These are phyloP conservation scores for Phlebopus sp. DNA, from an alignment of 1,284 basidiomycete genomes.

Conservation along the genomic window DNA sequence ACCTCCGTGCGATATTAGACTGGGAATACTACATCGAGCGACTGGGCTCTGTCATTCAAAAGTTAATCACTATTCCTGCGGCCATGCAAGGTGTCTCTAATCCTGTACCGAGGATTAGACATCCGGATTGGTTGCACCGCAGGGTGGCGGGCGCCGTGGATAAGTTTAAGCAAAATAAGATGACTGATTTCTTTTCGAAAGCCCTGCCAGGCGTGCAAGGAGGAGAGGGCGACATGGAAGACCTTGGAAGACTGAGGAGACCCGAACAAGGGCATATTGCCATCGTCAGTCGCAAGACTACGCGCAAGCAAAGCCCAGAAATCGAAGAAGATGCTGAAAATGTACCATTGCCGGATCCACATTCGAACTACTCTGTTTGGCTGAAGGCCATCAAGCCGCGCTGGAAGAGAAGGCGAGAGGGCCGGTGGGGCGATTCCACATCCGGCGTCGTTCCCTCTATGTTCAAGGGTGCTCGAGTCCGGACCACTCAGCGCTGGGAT, in stretches of 20 bases:
- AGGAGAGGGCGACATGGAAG: slow-evolving; percentile 62
- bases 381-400: slow-evolving; percentile 75
- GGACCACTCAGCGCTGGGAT: slow-evolving; percentile 83
- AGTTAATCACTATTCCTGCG: slow-evolving; percentile 98
- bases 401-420: slow-evolving; percentile 70
- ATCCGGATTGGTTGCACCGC: slow-evolving; percentile 97
- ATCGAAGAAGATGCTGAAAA: slow-evolving; percentile 30
- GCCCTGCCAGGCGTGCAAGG: slow-evolving; percentile 30
- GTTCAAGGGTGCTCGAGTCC: slow-evolving; percentile 71
- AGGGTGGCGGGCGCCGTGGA: slow-evolving; percentile 89
- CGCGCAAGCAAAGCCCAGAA: slow-evolving; percentile 42
- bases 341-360: slow-evolving; percentile 55
- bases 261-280: slow-evolving; percentile 46
- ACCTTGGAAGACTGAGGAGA: slow-evolving; percentile 44
- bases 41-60: slow-evolving; percentile 97
- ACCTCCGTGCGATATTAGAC: slow-evolving; percentile 92
- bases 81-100: slow-evolving; percentile 98
- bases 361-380: slow-evolving; percentile 75
- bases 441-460: slow-evolving; percentile 65
- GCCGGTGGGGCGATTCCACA: slow-evolving; percentile 40
- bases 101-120: slow-evolving; percentile 92
- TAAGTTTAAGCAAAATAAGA: slow-evolving; percentile 97
- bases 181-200: slow-evolving; percentile 89
- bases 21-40: slow-evolving; percentile 99
- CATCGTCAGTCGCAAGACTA: slow-evolving; percentile 51